Percentiles rank a stretch among this genome's conserved stretches.
Conservation (phyloP, 768 basidiomycete genomes). For the Kwoniella heveanensis region DNA sequence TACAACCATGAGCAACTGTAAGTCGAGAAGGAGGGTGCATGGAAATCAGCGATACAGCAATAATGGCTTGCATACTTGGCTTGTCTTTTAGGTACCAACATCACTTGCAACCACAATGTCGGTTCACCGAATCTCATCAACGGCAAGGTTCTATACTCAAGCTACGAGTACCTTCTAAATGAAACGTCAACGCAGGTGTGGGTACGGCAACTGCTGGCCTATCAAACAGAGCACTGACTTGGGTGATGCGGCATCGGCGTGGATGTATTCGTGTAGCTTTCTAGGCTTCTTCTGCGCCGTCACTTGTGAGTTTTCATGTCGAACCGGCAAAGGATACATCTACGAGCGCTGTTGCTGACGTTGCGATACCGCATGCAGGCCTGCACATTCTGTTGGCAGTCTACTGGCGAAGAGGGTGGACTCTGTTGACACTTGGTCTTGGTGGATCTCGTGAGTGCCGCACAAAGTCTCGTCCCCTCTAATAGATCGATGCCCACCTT, state of each 20-base stretch:
- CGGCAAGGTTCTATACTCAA: constrained; percentile 19
- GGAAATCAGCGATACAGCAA: no score
- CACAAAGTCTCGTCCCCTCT: no score
- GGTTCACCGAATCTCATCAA: constrained; percentile 21
- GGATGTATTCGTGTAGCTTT: neutral
- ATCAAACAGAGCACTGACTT: no score
- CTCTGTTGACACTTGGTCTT: constrained; percentile 20
- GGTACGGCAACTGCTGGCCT: no score
- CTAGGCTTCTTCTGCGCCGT: constrained; percentile 1
- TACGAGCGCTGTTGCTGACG: neutral
- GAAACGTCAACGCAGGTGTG: constrained; percentile 20
- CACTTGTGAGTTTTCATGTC: constrained; percentile 10
- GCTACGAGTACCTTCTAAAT: constrained; percentile 29
- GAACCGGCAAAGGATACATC: neutral
- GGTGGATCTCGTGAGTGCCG: constrained; percentile 16
- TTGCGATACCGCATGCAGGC: neutral
- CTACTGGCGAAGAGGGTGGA: constrained; percentile 24
- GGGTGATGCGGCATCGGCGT: no score
- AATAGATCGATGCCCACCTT: no score
- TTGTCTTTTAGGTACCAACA: neutral
- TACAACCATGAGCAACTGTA: no score
- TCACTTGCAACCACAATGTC: constrained; percentile 21
- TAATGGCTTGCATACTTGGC: no score
- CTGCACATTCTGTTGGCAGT: constrained; percentile 17
- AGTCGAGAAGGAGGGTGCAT: no score